Percentiles rank a stretch among this genome's conserved stretches.
Evolutionary conservation across 495 filamentous ascomycete genomes (phyloP).

Genomic region (Tetracladium marchalianum): DNA sequence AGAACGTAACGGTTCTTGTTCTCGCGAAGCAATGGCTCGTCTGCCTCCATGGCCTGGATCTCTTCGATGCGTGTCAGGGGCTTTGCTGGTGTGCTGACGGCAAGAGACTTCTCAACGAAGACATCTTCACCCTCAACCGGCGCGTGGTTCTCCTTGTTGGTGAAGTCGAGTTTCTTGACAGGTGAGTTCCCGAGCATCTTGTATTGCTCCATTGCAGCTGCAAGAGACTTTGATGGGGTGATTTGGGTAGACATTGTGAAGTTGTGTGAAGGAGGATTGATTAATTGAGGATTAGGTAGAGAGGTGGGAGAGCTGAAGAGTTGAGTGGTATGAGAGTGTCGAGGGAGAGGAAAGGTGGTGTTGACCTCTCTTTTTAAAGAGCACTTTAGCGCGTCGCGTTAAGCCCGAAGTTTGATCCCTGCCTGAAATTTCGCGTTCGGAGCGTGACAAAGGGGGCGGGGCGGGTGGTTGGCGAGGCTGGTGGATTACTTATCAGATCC

Average conservation of each 20-base stretch:
- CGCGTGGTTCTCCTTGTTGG: slow-evolving; percentile 75
- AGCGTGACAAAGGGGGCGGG: no score
- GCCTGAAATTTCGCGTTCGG: no score
- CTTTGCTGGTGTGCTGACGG: no score
- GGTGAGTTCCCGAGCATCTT: slow-evolving; percentile 80
- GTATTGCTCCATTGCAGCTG: slow-evolving; percentile 72
- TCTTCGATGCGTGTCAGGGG: slow-evolving; percentile 14
- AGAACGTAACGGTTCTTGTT: slow-evolving; percentile 95
- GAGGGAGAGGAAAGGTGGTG: slow-evolving; percentile 1
- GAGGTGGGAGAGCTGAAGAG: not conserved
- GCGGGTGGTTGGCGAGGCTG: no score
- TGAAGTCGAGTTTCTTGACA: slow-evolving; percentile 79
- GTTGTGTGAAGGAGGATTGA: not conserved
- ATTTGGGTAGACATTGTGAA: slow-evolving; percentile 56
- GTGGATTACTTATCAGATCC: no score
- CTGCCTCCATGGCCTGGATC: slow-evolving; percentile 61
- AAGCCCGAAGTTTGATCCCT: no score
- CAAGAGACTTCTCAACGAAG: slow-evolving; percentile 32
- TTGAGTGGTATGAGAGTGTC: slow-evolving; percentile 1
- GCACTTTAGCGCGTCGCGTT: no score
- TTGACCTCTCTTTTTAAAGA: not conserved
- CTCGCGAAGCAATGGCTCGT: slow-evolving; percentile 89
- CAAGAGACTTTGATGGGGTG: slow-evolving; percentile 87
- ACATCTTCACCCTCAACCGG: slow-evolving; percentile 45
- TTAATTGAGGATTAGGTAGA: slow-evolving; percentile 1